phyloP scores from a whole-genome alignment of 768 basidiomycete species.

The Pholiota microspora region DNA sequence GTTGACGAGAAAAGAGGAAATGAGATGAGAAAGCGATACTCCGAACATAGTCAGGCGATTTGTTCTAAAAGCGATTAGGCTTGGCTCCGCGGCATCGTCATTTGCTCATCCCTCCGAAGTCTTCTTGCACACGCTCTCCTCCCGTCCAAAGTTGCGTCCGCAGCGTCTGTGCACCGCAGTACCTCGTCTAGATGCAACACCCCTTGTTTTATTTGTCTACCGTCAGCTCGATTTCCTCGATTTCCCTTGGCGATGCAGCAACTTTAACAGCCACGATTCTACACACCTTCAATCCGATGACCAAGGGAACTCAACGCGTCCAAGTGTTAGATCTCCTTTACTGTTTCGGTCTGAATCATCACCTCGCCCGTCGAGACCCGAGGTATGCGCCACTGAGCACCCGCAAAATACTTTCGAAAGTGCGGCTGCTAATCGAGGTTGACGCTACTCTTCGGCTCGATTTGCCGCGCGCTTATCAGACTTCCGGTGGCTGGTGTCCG shows the following conservation, averaged over 20 bases:
- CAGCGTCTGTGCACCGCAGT: neutral
- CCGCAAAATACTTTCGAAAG: neutral
- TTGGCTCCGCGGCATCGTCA: conserved; percentile 11
- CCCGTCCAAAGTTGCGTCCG: neutral
- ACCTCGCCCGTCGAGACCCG: neutral
- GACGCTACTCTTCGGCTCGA: neutral
- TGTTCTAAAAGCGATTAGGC: conserved; percentile 6
- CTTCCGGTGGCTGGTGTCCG: neutral
- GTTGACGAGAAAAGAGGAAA: neutral
- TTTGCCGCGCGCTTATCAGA: neutral
- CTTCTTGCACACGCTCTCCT: neutral
- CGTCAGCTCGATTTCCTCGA: neutral
- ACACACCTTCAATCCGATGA: neutral
- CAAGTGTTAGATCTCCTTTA: neutral
- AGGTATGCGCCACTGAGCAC: neutral
- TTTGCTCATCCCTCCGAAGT: neutral
- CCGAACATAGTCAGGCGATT: conserved; percentile 5
- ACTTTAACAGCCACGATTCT: neutral
- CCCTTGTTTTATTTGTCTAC: neutral
- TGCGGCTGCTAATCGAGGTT: neutral
- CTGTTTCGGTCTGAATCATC: neutral
- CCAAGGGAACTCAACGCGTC: neutral
- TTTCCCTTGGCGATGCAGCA: neutral
- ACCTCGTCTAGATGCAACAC: neutral
- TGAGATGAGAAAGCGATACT: conserved; percentile 6